Percentiles rank a stretch among this genome's conserved stretches.
Conservation (phyloP, 345 rosid species). For the Leavenworthia alabamica region DNA sequence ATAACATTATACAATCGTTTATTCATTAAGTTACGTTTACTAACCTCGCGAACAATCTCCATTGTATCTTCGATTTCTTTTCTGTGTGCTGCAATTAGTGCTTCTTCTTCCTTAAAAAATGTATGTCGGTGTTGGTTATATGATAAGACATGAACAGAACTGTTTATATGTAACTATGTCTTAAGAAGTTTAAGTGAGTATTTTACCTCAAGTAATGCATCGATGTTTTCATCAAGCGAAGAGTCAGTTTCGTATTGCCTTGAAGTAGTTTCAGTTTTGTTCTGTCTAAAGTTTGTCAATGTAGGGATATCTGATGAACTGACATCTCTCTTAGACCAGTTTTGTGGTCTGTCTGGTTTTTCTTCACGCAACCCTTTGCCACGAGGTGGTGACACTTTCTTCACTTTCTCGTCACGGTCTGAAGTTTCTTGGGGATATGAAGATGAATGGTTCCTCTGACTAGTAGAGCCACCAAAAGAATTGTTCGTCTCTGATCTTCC, state of each 20-base stretch:
- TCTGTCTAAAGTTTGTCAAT: slow-evolving; percentile 38
- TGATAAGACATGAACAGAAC: not conserved
- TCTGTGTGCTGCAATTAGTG: slow-evolving; percentile 84
- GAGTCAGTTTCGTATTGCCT: slow-evolving; percentile 45
- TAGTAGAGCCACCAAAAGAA: slow-evolving; percentile 30
- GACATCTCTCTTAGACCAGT: slow-evolving; percentile 49
- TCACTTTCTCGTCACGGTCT: slow-evolving; percentile 72
- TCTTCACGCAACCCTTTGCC: slow-evolving; percentile 77
- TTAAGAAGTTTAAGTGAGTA: not conserved
- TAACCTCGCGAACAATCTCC: slow-evolving; percentile 97
- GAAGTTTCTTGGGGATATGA: slow-evolving; percentile 44
- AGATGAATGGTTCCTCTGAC: slow-evolving; percentile 39
- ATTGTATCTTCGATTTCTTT: slow-evolving; percentile 98
- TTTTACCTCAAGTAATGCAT: slow-evolving; percentile 83
- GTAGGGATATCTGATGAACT: slow-evolving; percentile 42
- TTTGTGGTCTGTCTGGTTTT: slow-evolving; percentile 53
- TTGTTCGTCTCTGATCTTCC: slow-evolving; percentile 35
- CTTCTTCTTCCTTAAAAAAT: slow-evolving; percentile 78
- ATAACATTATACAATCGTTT: not conserved
- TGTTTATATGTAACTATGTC: not conserved
- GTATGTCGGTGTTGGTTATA: not conserved
- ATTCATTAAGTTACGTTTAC: slow-evolving; percentile 3
- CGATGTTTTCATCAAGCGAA: slow-evolving; percentile 54
- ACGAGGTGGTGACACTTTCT: slow-evolving; percentile 77
- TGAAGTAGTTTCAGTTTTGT: slow-evolving; percentile 38